Conservation (phyloP, 1,139 yeast genomes). For the Hansenula anomala region DNA sequence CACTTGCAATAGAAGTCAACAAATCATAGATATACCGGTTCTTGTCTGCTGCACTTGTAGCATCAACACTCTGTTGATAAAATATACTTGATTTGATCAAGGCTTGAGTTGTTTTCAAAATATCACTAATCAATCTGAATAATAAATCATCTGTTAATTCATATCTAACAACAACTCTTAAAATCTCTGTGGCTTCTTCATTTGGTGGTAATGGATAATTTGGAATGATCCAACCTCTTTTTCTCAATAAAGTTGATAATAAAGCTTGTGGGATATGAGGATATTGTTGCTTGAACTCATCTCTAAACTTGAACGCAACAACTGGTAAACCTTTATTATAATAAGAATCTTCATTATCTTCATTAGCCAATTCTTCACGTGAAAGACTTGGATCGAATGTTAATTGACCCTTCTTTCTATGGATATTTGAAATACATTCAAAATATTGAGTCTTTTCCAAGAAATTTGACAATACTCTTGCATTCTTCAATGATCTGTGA, state of each 20-base stretch:
- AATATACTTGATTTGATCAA: conserved; percentile 40
- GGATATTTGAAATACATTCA: conserved; percentile 75
- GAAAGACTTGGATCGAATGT: conserved; percentile 18
- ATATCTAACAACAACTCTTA: conserved; percentile 80
- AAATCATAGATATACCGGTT: conserved; percentile 31
- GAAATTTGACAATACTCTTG: conserved; percentile 61
- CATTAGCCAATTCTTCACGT: conserved; percentile 24
- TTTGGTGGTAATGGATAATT: conserved; percentile 79
- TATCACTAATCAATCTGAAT: conserved; percentile 66
- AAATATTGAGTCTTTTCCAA: conserved; percentile 64
- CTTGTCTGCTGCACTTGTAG: conserved; percentile 8
- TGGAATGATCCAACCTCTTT: conserved; percentile 85
- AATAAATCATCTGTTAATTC: conserved; percentile 68
- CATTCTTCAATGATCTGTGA: conserved; percentile 58
- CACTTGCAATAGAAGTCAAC: conserved; percentile 33
- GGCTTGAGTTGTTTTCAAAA: conserved; percentile 50
- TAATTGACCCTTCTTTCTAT: conserved; percentile 43
- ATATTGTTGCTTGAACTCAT: conserved; percentile 49
- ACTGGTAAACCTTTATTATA: conserved; percentile 84
- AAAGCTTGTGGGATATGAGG: conserved; percentile 87
- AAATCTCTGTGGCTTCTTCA: conserved; percentile 50
- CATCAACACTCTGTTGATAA: conserved; percentile 26
- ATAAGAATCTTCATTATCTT: conserved; percentile 31
- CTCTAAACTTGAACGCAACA: conserved; percentile 75
- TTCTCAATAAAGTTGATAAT: conserved; percentile 67